A percentile compares a stretch with the other conserved stretches of the same genome.
Conservation (phyloP, 257 asterid genomes). For the Sherardia arvensis region DNA sequence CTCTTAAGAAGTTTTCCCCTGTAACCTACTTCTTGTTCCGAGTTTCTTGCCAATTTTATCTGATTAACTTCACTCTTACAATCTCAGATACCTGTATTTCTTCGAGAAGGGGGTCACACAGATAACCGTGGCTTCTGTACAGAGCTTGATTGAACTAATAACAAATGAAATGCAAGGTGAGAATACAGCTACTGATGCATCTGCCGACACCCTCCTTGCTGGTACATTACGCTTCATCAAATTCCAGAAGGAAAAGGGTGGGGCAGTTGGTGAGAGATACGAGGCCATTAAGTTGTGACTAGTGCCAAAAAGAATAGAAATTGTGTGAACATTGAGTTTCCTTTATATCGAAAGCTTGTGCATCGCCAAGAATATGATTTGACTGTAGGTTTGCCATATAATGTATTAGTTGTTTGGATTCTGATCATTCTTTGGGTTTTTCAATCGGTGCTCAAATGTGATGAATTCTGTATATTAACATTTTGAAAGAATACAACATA, state of each 20-base stretch:
- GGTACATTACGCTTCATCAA: slow-evolving; percentile 81
- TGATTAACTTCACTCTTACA: background rate
- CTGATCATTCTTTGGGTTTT: background rate
- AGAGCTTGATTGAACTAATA: slow-evolving; percentile 75
- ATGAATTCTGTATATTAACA: slow-evolving; percentile 9
- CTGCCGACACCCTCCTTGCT: slow-evolving; percentile 77
- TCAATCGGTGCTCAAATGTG: background rate
- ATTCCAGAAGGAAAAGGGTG: slow-evolving; percentile 96
- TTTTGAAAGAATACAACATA: background rate
- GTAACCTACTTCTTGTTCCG: background rate
- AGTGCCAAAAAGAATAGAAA: background rate
- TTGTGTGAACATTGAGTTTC: background rate
- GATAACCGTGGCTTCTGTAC: slow-evolving; percentile 66
- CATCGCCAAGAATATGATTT: slow-evolving; percentile 4
- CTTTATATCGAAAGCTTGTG: background rate
- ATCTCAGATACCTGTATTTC: slow-evolving; percentile 88
- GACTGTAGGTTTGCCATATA: background rate
- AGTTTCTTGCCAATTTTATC: background rate
- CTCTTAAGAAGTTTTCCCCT: background rate
- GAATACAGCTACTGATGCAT: slow-evolving; percentile 46
- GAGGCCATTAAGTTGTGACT: slow-evolving; percentile 49
- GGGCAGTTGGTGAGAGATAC: slow-evolving; percentile 81
- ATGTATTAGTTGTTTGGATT: background rate
- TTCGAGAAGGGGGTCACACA: slow-evolving; percentile 87
- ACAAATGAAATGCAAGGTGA: slow-evolving; percentile 71